These are phyloP conservation scores for Scedosporium minutisporum DNA, from an alignment of 2,329 filamentous ascomycete species.

Conservation along the genomic window DNA sequence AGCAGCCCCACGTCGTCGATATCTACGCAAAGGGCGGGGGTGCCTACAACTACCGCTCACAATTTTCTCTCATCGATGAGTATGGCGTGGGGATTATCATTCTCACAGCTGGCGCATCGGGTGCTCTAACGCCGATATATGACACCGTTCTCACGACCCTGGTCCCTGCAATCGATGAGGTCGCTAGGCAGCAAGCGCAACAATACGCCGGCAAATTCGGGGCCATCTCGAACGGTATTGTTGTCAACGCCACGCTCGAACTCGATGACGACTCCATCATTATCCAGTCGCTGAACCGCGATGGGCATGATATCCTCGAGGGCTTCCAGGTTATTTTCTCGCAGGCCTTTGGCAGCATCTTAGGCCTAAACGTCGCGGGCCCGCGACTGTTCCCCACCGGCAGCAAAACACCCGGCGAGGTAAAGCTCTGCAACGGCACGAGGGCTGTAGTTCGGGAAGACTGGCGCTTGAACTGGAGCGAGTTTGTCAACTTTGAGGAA, in stretches of 20 bases:
- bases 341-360: slow-evolving; percentile 14
- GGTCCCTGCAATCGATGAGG: slow-evolving; percentile 18
- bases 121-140: slow-evolving; percentile 16
- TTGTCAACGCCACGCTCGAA: slow-evolving; percentile 11
- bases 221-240: not conserved
- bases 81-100: slow-evolving; percentile 22
- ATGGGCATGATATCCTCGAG: slow-evolving; percentile 13
- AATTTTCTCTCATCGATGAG: slow-evolving; percentile 24
- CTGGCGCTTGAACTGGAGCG: slow-evolving; percentile 19
- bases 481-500: slow-evolving; percentile 5
- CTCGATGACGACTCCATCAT: slow-evolving; percentile 18
- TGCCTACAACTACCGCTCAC: slow-evolving; percentile 22
- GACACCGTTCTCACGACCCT: slow-evolving; percentile 19
- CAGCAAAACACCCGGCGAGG: slow-evolving; percentile 8
- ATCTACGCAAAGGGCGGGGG: slow-evolving; percentile 25
- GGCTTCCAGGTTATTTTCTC: slow-evolving; percentile 15
- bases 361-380: slow-evolving; percentile 10
- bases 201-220: slow-evolving; percentile 12
- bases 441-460: slow-evolving; percentile 12
- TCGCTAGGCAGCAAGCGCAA: slow-evolving; percentile 17
- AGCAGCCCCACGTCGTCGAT: slow-evolving; percentile 18
- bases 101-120: slow-evolving; percentile 20
- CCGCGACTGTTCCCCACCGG: slow-evolving; percentile 18
- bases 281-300: slow-evolving; percentile 14
- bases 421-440: slow-evolving; percentile 2